phyloP scores from a whole-genome alignment of 768 basidiomycete genomes.

The Lenzites betulinus region DNA sequence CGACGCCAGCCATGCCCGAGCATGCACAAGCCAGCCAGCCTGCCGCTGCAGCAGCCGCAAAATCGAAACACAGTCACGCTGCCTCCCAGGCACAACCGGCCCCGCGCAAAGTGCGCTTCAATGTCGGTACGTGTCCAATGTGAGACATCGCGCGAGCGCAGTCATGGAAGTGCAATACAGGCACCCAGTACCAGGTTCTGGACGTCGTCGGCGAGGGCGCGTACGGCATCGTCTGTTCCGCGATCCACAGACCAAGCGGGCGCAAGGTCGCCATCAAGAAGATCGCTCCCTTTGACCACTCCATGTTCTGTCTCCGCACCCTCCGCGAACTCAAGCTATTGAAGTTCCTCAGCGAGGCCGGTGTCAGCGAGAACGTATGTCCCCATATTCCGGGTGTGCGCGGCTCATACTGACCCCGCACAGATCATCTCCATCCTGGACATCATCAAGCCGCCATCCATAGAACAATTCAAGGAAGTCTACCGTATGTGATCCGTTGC shows the following conservation, averaged over 20 bases:
- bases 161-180: conserved; percentile 21
- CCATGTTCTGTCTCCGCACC: conserved; percentile 81
- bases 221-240: conserved; percentile 91
- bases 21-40: conserved; percentile 25
- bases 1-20: conserved; percentile 25
- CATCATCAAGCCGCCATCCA: conserved; percentile 77
- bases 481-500: conserved; percentile 50
- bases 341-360: conserved; percentile 84
- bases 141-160: background rate
- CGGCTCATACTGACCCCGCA: conserved; percentile 2
- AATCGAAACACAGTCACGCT: conserved; percentile 49
- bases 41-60: conserved; percentile 27
- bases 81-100: conserved; percentile 51
- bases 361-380: conserved; percentile 83
- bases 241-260: conserved; percentile 73
- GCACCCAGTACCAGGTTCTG: conserved; percentile 63
- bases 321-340: conserved; percentile 62
- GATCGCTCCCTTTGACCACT: conserved; percentile 93
- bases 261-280: conserved; percentile 95
- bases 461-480: conserved; percentile 87
- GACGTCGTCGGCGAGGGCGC: conserved; percentile 94
- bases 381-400: background rate
- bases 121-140: conserved; percentile 58
- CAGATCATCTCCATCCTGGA: conserved; percentile 91
- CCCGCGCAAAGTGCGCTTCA: conserved; percentile 86